Evolutionary conservation across 2,329 filamentous ascomycete genomes (phyloP).

Genomic region (Seiridium cupressi): DNA sequence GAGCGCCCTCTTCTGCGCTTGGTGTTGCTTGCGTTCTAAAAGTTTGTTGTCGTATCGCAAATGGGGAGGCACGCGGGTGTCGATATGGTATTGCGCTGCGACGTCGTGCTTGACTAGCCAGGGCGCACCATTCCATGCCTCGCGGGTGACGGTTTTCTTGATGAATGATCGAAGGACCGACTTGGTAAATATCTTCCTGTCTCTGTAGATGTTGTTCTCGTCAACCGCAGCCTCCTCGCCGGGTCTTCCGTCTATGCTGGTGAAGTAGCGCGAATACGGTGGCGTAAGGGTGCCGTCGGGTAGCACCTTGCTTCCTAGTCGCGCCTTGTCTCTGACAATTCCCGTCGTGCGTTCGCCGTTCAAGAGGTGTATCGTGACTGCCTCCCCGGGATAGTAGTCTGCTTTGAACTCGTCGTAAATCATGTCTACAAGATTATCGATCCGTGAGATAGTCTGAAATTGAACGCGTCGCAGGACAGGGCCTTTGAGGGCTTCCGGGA

Average conservation of each 20-base stretch:
- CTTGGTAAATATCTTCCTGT: constrained; percentile 92
- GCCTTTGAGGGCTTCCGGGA: constrained; percentile 87
- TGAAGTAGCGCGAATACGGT: constrained; percentile 77
- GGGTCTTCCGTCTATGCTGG: constrained; percentile 67
- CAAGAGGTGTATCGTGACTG: constrained; percentile 70
- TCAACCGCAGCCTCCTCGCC: constrained; percentile 77
- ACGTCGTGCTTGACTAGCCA: constrained; percentile 91
- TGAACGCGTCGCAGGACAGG: constrained; percentile 90
- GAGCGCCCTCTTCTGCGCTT: constrained; percentile 62
- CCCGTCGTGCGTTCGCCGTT: constrained; percentile 71
- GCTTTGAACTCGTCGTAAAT: constrained; percentile 78
- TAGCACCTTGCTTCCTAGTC: constrained; percentile 61
- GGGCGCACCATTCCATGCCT: constrained; percentile 93
- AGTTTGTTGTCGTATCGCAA: constrained; percentile 79
- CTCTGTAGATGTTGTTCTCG: constrained; percentile 78
- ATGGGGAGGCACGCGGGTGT: constrained; percentile 80
- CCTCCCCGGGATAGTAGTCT: constrained; percentile 88
- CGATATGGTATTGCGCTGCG: constrained; percentile 80
- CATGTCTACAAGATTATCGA: constrained; percentile 74
- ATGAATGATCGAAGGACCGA: constrained; percentile 91
- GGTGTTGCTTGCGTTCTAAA: constrained; percentile 71
- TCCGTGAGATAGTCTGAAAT: constrained; percentile 82
- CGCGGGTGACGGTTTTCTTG: constrained; percentile 88
- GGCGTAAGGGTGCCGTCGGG: constrained; percentile 69
- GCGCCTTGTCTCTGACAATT: constrained; percentile 80